Percentiles rank a stretch among this genome's conserved stretches.
Evolutionary conservation across 805 yeast genomes (phyloP).

Genomic region (Suhomyces emberorum): DNA sequence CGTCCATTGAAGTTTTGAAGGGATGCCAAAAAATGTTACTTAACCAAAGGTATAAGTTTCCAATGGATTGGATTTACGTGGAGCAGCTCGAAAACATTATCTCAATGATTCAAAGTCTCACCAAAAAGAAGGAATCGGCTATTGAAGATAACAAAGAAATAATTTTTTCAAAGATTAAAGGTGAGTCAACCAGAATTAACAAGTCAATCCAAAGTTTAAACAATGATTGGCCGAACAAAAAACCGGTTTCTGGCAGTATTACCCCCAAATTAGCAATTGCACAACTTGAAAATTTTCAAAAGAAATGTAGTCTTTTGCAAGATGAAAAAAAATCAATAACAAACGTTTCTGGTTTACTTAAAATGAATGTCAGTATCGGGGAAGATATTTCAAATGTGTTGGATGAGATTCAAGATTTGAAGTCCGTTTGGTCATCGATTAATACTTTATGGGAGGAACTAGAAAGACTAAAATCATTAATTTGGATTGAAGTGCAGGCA

Average conservation of each 20-base stretch:
- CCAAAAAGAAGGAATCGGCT: slow-evolving; percentile 28
- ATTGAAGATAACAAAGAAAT: slow-evolving; percentile 43
- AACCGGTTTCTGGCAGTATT: slow-evolving; percentile 43
- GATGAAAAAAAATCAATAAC: slow-evolving; percentile 15
- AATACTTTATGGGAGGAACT: slow-evolving; percentile 48
- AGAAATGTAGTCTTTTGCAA: slow-evolving; percentile 9
- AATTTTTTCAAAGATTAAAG: slow-evolving; percentile 38
- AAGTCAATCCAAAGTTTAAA: slow-evolving; percentile 27
- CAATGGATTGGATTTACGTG: slow-evolving; percentile 52
- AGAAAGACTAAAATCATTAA: slow-evolving; percentile 34
- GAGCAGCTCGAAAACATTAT: slow-evolving; percentile 61
- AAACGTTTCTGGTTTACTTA: slow-evolving; percentile 24
- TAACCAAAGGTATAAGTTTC: slow-evolving; percentile 46
- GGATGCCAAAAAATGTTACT: slow-evolving; percentile 36
- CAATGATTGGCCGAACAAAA: slow-evolving; percentile 47
- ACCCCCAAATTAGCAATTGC: slow-evolving; percentile 44
- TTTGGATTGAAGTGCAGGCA: slow-evolving; percentile 51
- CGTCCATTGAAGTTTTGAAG: slow-evolving; percentile 10
- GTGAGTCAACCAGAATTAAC: slow-evolving; percentile 37
- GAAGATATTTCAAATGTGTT: slow-evolving; percentile 27
- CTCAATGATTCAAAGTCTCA: slow-evolving; percentile 37
- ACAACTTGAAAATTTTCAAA: slow-evolving; percentile 26
- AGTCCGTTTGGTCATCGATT: slow-evolving; percentile 62
- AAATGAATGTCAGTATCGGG: slow-evolving; percentile 26
- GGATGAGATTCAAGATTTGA: slow-evolving; percentile 55